Conservation (phyloP, 139 green algal species). For the Micromonas pusilla region DNA sequence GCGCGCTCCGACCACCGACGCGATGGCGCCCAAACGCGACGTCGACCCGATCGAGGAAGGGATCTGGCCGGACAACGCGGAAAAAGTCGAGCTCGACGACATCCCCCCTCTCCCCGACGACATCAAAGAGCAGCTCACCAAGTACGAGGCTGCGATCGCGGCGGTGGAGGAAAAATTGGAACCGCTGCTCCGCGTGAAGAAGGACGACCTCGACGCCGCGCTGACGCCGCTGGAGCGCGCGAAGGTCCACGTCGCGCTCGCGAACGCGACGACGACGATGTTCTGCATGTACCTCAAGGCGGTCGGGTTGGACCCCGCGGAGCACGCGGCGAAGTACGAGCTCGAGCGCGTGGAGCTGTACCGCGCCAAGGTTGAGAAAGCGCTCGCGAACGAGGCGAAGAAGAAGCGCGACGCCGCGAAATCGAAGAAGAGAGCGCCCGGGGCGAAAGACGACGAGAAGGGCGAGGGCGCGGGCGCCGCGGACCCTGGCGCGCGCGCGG, state of each 20-base stretch:
- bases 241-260: background rate
- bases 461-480: too few species aligned
- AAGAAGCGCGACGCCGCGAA: too few species aligned
- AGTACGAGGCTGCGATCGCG: background rate
- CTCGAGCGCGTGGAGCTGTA: background rate
- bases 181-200: background rate
- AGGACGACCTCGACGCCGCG: background rate
- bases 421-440: too few species aligned
- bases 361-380: background rate
- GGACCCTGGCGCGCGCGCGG: too few species aligned
- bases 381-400: too few species aligned
- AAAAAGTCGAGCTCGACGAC: too few species aligned
- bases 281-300: constrained; percentile 4
- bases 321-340: background rate
- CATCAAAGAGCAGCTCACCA: background rate
- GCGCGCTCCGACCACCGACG: background rate
- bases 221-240: constrained; percentile 5
- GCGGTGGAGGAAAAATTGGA: background rate
- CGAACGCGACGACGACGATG: background rate
- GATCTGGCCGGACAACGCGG: too few species aligned
- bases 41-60: background rate
- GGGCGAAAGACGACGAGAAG: too few species aligned
- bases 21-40: background rate
- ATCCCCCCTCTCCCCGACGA: background rate
- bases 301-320: background rate